Base-by-base conservation (phyloP, 805 yeast species). In the Saturnispora sekii region DNA sequence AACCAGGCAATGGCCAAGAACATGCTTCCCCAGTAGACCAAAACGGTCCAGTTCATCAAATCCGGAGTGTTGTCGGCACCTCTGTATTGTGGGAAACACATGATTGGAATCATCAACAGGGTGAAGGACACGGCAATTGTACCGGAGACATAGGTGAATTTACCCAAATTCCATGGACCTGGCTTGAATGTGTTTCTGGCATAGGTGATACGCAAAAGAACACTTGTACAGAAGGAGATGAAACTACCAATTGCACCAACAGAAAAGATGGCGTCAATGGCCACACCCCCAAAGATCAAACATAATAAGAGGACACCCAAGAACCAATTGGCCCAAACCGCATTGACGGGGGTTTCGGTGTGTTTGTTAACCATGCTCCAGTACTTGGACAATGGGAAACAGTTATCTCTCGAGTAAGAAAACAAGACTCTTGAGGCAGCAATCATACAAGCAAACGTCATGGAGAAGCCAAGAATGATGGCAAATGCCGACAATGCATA, bases 241-340 rank as follows among this genome's bases (percentile, higher is more conserved):
- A 79, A 79, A 0, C 82, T 76, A 11, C 82, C 74, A 54, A 80
- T 79, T 38, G 84, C 86, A 42, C 85, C 84, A 40, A 81, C 83
- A 2, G 84, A 77, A 64, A 81, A 81, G 48, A 79, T 78, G 36
- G 87, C 87, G 29, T 73, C 79, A 51, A 80, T 76, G 40, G 86
- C 82, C 16, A 72, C 68, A 47, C 75, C 78, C 34, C 83, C 83
- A 31, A 80, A 80, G 60, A 80, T 77, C 58, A 79, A 70, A 48
- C 77, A 68, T 45, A 76, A 67, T 17, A 77, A 63, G 18, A 77
- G 67, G 54, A 76, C 74, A 31, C 82, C 82, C 40, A 79, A 51
- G 30, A 70, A 50, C 54, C 70, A 67, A 62, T 79, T 77, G 52
- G 74, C 59, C 76, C 81, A 72, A 26, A 77, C 81, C 0, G 85